Conservation (phyloP, 1,284 basidiomycete genomes). For the Termitomyces sp. region DNA sequence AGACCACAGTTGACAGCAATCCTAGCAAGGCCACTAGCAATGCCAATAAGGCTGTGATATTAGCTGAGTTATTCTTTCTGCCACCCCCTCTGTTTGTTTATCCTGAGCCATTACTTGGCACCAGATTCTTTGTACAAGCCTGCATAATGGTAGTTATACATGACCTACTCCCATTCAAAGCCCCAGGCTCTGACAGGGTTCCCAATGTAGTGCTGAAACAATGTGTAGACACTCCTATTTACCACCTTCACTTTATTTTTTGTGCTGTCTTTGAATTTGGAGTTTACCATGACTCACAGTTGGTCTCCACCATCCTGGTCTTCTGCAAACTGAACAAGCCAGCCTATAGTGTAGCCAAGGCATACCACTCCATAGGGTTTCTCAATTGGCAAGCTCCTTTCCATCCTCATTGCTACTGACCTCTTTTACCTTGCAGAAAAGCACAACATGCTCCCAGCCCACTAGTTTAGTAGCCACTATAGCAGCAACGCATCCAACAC, state of each 20-base stretch:
- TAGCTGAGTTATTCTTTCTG: neutral
- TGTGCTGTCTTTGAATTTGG: neutral
- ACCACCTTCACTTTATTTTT: neutral
- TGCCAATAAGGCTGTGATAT: neutral
- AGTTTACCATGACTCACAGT: neutral
- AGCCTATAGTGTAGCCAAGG: neutral
- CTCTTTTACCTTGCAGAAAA: neutral
- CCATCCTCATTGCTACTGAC: neutral
- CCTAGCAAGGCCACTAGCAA: too few species aligned
- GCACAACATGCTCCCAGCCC: neutral
- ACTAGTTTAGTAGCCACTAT: neutral
- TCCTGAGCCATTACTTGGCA: neutral
- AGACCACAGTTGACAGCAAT: too few species aligned
- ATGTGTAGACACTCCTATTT: neutral
- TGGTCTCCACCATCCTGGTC: neutral
- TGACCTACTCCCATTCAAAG: neutral
- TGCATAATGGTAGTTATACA: neutral
- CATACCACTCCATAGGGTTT: neutral
- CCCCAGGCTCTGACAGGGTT: neutral
- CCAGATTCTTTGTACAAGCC: neutral
- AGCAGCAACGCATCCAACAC: neutral
- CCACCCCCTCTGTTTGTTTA: neutral
- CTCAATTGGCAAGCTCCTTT: neutral
- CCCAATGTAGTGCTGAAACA: neutral
- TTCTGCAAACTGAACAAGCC: neutral